Percentiles rank a stretch among this genome's conserved stretches.
Conservation (phyloP, 306 rosid species). For the Prunus fruticosa region DNA sequence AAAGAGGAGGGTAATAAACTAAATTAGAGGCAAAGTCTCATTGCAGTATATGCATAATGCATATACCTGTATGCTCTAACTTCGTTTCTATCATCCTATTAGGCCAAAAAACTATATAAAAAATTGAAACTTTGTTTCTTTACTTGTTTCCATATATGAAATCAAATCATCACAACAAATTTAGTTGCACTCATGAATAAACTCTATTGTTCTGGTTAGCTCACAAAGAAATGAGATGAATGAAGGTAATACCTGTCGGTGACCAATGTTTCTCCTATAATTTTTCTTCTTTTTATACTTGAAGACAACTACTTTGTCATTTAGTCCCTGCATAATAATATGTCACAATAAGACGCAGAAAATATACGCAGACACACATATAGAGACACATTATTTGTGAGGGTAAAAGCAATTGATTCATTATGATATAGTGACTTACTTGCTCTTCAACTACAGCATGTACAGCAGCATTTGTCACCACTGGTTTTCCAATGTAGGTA, state of each 20-base stretch:
- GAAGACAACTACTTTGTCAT: conserved; percentile 78
- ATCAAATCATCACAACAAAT: background rate
- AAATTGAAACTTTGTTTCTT: background rate
- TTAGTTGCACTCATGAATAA: background rate
- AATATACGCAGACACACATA: background rate
- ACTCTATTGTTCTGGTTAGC: background rate
- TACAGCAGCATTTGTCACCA: conserved; percentile 93
- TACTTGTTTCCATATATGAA: background rate
- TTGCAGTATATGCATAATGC: too few species aligned
- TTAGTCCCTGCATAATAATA: conserved; percentile 55
- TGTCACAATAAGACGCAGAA: background rate
- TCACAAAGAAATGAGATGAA: background rate
- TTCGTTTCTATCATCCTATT: background rate
- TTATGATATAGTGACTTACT: conserved; percentile 36
- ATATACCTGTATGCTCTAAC: background rate
- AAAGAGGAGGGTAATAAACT: background rate
- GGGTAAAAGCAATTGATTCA: background rate
- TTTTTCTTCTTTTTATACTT: conserved; percentile 91
- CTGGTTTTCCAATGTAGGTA: conserved; percentile 83
- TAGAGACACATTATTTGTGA: background rate
- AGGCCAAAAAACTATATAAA: background rate
- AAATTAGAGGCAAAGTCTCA: too few species aligned
- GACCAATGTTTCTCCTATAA: conserved; percentile 83
- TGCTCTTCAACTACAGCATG: conserved; percentile 98
- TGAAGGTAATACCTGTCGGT: conserved; percentile 64